Base-by-base conservation (phyloP, 768 basidiomycete genomes). In the Boletus speciosus region DNA sequence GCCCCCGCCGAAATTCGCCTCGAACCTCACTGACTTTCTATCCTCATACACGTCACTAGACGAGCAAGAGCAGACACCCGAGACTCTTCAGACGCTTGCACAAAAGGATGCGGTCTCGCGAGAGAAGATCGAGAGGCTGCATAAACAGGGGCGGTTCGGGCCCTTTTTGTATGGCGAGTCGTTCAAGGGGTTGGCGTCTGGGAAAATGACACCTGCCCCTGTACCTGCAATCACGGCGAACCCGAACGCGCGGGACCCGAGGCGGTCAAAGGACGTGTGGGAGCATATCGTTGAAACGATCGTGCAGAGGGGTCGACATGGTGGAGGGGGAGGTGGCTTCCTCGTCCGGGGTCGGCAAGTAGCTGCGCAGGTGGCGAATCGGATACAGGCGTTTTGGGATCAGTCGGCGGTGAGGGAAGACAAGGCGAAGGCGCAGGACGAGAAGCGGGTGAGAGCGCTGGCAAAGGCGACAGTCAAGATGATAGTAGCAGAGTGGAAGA, bases 401-500 rank as follows among this genome's bases (percentile, higher is more conserved):
- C 76, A 73, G 31, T 76, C 83, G 47, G 83, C 78, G 35, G 76
- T 78, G 31, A 81, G 77, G 63, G 85, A 84, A 51, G 85, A 86
- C 31, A 81, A 76, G 65, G 78, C 78, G 16, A 75, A 70, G 53
- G 69, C 69, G 19, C 79, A 78, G 59, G 87, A 90, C 61, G 88
- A 92, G 73, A 81, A 79, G 68, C 76, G 85, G 29, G 58, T 89
- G 59, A 76, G 82, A 49, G 76, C 73, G 4, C 62, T 92, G 36
- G 90, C 89, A 12, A 90, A 88, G 72, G 79, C 81, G 21, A 85
- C 89, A 0, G 76, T 87, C 45, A 83, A 81, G 61, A 71, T 84
- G 62, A 83, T 97, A 29, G 77, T 80, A 31, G 78, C 77, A 8
- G 88, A 93, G 65, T 98, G 95, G 95, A 89, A 87, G 69, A 84